Conservation (phyloP, 768 basidiomycete genomes). For the Phylloporus sp. region DNA sequence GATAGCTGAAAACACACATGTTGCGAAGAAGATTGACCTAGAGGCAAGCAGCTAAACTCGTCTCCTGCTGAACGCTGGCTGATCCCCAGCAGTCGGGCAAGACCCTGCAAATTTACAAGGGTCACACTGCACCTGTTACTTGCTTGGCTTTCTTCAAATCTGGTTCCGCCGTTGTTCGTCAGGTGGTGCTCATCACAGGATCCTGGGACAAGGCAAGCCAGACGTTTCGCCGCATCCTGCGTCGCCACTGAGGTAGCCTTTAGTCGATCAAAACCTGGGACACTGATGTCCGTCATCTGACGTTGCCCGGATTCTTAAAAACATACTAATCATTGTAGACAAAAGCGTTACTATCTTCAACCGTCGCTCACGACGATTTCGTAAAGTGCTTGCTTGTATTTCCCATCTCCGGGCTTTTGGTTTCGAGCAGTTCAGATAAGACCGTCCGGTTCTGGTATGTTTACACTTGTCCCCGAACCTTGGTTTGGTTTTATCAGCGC, state of each 20-base stretch:
- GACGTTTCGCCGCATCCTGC: neutral
- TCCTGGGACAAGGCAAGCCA: constrained; percentile 84
- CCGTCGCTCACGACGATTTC: constrained; percentile 83
- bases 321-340: constrained; percentile 44
- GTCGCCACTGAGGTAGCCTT: constrained; percentile 9
- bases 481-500: neutral
- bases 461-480: neutral
- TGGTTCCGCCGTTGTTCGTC: constrained; percentile 35
- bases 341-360: constrained; percentile 65
- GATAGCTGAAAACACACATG: constrained; percentile 84
- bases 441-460: constrained; percentile 80
- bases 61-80: constrained; percentile 6
- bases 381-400: constrained; percentile 80
- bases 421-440: constrained; percentile 91
- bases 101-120: constrained; percentile 69
- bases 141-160: constrained; percentile 65
- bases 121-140: constrained; percentile 89
- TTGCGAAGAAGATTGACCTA: constrained; percentile 69
- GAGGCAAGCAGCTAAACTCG: constrained; percentile 46
- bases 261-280: constrained; percentile 91
- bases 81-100: constrained; percentile 64
- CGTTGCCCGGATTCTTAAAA: neutral
- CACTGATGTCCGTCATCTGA: constrained; percentile 47
- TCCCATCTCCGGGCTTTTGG: constrained; percentile 58
- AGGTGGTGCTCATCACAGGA: constrained; percentile 72